Evolutionary conservation across 306 rosid species (phyloP).

Genomic region (Begonia fuchsioides): DNA sequence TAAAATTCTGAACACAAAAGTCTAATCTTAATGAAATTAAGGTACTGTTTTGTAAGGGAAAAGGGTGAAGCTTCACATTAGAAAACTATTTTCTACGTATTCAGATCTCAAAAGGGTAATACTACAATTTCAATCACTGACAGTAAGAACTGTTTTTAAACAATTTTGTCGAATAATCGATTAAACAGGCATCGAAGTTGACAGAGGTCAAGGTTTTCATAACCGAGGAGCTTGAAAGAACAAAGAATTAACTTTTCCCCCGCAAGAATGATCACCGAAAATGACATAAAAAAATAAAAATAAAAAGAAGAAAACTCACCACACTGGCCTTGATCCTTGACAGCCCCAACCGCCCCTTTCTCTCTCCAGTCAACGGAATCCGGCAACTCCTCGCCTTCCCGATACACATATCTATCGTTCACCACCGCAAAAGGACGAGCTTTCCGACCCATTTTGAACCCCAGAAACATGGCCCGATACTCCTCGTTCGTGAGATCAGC

Average conservation of each 20-base stretch:
- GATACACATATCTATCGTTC: conserved; percentile 31
- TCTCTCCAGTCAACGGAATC: conserved; percentile 59
- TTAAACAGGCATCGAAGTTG: not conserved
- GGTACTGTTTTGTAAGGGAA: no score
- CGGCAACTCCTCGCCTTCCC: conserved; percentile 43
- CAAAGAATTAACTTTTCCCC: not conserved
- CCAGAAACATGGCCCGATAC: conserved; percentile 33
- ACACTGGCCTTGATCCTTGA: conserved; percentile 92
- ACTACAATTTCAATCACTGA: no score
- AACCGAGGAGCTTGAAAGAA: not conserved
- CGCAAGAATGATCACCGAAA: not conserved
- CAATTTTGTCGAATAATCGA: conserved; percentile 8
- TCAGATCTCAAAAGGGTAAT: no score
- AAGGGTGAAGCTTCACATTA: no score
- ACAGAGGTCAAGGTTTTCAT: conserved; percentile 4
- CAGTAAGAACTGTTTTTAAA: not conserved
- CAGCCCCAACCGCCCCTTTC: conserved; percentile 53
- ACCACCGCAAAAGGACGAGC: conserved; percentile 10
- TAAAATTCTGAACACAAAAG: no score
- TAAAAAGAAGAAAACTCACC: conserved; percentile 27
- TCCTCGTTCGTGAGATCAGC: conserved; percentile 79
- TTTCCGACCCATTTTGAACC: conserved; percentile 11
- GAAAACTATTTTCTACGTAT: no score
- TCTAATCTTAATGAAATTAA: no score
- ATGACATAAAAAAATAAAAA: not conserved